Base-by-base conservation (phyloP, 2,329 filamentous ascomycete species). In the Sporothrix schenckii region DNA sequence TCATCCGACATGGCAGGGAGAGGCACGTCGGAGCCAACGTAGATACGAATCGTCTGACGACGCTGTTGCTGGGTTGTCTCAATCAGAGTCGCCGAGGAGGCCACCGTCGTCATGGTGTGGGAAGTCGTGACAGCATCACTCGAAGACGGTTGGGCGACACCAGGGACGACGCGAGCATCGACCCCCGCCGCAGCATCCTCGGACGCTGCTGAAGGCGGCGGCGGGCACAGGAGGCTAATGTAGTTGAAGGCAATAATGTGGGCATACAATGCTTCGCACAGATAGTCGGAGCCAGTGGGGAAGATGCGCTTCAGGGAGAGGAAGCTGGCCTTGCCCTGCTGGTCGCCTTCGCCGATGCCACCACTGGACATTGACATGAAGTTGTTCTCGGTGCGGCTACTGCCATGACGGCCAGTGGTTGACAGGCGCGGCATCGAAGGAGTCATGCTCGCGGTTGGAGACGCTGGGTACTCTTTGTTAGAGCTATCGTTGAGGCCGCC, bases 201-300 rank as follows among this genome's bases (percentile, higher is more conserved):
- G 19, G 34, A 34, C 11, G 34, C 13, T 6, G 56, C 39, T 19
- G 39, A 41, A 6, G 50, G 80, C 16, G 56, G 54, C 68, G 74
- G 47, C 5, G 71, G 71, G 66, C 78, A 81, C 11, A 83, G 74
- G 5, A 78, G 76, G 58, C 77, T 77, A 67, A 88, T 79, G 78
- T 88, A 88, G 77, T 88, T 88, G 77, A 86, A 88, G 0, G 85
- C 86, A 4, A 88, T 77, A 10, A 88, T 80, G 74, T 89, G 86
- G 0, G 86, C 86, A 74, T 88, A 88, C 6, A 89, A 77, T 0
- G 86, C 85, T 67, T 88, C 85, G 74, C 86, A 87, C 6, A 88
- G 81, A 73, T 85, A 84, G 72, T 87, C 84, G 2, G 84, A 83
- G 27, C 83, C 86, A 2, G 77, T 74, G 0, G 83, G 82, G 75